Conservation (phyloP, 2,329 filamentous ascomycete genomes). For the Dryadomyces quercus-mongolicae region DNA sequence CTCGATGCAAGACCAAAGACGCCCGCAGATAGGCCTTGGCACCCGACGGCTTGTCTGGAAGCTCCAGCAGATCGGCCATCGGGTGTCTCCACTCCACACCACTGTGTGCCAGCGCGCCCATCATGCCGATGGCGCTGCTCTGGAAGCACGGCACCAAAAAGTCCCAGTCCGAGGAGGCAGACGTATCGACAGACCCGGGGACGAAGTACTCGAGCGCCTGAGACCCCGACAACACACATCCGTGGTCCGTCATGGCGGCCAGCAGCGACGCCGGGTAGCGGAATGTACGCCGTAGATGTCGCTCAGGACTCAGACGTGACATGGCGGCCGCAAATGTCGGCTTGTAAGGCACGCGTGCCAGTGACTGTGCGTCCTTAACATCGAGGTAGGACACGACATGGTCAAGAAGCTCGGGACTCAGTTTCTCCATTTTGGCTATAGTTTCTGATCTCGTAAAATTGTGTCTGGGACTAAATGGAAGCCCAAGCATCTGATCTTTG, state of each 20-base stretch:
- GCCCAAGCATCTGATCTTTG: no score
- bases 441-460: no score
- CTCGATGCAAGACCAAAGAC: no score
- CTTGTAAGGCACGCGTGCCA: background rate
- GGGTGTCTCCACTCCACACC: constrained; percentile 8
- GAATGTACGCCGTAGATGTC: constrained; percentile 6
- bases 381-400: constrained; percentile 3
- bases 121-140: constrained; percentile 8
- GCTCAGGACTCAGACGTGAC: constrained; percentile 7
- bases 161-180: constrained; percentile 8
- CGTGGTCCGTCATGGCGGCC: constrained; percentile 8
- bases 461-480: no score
- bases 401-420: constrained; percentile 9
- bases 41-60: background rate
- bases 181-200: constrained; percentile 4
- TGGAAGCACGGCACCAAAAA: constrained; percentile 9
- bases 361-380: constrained; percentile 2
- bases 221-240: constrained; percentile 9
- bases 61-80: background rate
- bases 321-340: background rate
- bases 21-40: background rate
- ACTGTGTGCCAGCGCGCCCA: constrained; percentile 5
- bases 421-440: constrained; percentile 4
- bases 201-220: constrained; percentile 11
- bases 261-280: constrained; percentile 4